Conservation (phyloP, 495 filamentous ascomycete species). For the Lasiosphaeria hispida region DNA sequence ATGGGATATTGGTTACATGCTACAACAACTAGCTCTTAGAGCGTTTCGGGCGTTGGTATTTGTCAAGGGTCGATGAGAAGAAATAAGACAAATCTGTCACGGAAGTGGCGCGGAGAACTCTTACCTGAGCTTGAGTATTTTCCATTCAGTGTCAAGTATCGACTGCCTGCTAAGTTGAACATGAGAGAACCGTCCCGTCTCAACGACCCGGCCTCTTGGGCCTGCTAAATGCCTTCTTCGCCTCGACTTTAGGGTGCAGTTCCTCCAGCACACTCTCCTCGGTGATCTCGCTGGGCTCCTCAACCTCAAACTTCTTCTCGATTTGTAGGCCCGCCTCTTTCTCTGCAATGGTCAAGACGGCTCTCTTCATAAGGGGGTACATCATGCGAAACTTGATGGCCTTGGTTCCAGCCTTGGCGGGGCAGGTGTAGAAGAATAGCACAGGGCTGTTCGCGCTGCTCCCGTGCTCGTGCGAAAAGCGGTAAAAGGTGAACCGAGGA, state of each 20-base stretch:
- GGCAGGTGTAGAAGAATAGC: slow-evolving; percentile 94
- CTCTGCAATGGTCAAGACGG: slow-evolving; percentile 65
- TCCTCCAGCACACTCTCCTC: slow-evolving; percentile 68
- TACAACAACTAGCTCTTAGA: no score
- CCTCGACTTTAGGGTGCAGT: slow-evolving; percentile 68
- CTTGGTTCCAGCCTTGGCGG: slow-evolving; percentile 56
- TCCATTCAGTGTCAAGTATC: neutral
- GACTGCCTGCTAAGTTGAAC: neutral
- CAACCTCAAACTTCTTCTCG: slow-evolving; percentile 66
- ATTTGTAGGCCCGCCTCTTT: slow-evolving; percentile 68
- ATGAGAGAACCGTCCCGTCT: neutral
- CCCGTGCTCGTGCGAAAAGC: slow-evolving; percentile 55
- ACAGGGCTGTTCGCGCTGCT: slow-evolving; percentile 60
- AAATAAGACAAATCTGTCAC: no score
- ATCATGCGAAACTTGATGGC: slow-evolving; percentile 94
- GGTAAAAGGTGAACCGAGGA: slow-evolving; percentile 89
- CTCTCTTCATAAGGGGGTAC: slow-evolving; percentile 79
- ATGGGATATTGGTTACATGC: no score
- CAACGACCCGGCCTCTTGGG: slow-evolving; percentile 80
- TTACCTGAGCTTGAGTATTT: no score
- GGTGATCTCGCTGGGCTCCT: slow-evolving; percentile 74
- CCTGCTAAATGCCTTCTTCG: slow-evolving; percentile 72
- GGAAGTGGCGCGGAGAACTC: no score
- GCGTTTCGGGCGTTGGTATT: no score
- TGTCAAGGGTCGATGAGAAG: no score